Conservation (phyloP, 805 yeast genomes). For the Candida schatavii region DNA sequence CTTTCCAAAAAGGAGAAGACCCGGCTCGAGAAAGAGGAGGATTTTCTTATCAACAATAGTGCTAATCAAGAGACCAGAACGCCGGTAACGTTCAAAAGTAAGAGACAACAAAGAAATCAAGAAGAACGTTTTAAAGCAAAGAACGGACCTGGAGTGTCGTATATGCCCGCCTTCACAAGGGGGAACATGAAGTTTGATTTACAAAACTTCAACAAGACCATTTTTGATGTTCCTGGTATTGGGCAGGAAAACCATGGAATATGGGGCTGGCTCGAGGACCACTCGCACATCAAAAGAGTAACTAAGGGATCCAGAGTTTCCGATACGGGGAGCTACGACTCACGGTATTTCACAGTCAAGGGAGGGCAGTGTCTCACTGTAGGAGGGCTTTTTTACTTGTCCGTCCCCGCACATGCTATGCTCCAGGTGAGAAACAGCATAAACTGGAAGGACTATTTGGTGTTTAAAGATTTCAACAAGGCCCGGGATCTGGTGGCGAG, state of each 20-base stretch:
- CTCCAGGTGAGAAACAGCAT: constrained; percentile 47
- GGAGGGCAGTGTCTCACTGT: constrained; percentile 47
- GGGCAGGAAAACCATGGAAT: constrained; percentile 23
- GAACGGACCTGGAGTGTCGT: constrained; percentile 46
- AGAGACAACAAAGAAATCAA: constrained; percentile 5
- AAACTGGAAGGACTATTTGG: constrained; percentile 33
- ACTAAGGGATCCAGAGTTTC: constrained; percentile 27
- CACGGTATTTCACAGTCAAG: constrained; percentile 35
- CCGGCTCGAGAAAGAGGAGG: constrained; percentile 18
- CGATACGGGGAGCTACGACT: constrained; percentile 27
- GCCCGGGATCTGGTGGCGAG: constrained; percentile 20
- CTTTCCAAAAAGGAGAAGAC: constrained; percentile 8
- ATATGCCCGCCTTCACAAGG: constrained; percentile 73
- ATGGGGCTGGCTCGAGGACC: constrained; percentile 21
- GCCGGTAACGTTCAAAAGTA: constrained; percentile 3
- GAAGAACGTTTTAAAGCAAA: constrained; percentile 20
- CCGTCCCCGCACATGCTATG: constrained; percentile 51
- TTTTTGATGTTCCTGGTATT: constrained; percentile 52
- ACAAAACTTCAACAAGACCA: constrained; percentile 24
- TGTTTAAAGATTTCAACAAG: constrained; percentile 28
- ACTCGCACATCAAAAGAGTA: constrained; percentile 21
- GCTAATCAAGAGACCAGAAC: neutral
- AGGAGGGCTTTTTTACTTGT: constrained; percentile 61
- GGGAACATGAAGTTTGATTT: constrained; percentile 34
- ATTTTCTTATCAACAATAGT: constrained; percentile 10